Conservation (phyloP, 345 rosid genomes). For the Corchorus olitorius region DNA sequence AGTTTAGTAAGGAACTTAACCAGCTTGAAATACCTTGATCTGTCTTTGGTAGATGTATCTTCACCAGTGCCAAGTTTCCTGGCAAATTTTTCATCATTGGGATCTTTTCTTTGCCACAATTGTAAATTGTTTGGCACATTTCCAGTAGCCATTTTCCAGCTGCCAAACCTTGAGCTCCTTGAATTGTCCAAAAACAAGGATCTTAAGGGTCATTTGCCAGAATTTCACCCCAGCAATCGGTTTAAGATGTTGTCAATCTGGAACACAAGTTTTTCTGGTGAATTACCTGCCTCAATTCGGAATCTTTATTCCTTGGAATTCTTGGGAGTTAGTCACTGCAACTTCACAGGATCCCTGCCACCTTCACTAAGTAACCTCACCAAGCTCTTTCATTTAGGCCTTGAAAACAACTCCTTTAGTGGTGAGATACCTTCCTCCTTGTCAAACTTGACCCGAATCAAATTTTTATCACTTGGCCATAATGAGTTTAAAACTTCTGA, state of each 20-base stretch:
- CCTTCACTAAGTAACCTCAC: constrained; percentile 29
- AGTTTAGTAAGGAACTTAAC: constrained; percentile 9
- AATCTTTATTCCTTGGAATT: constrained; percentile 12
- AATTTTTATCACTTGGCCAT: neutral
- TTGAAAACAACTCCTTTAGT: neutral
- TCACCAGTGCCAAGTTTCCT: neutral
- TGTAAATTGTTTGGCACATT: constrained; percentile 11
- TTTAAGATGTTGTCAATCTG: neutral
- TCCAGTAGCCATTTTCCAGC: constrained; percentile 19
- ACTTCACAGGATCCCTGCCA: constrained; percentile 23
- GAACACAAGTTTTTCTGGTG: constrained; percentile 20
- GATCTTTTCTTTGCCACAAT: neutral
- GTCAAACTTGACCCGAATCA: constrained; percentile 14
- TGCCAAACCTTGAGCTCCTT: constrained; percentile 25
- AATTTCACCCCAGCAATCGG: neutral
- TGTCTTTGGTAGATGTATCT: neutral
- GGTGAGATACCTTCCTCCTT: constrained; percentile 23
- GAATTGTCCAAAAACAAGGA: neutral
- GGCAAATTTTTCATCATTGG: constrained; percentile 17
- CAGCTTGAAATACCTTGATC: constrained; percentile 18
- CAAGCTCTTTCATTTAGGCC: neutral
- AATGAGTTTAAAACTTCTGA: constrained; percentile 1
- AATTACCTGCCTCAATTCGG: constrained; percentile 17
- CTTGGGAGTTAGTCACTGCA: neutral
- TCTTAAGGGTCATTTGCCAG: constrained; percentile 24